Base-by-base conservation (phyloP, 129 eudicot species). In the Daucus carota region DNA sequence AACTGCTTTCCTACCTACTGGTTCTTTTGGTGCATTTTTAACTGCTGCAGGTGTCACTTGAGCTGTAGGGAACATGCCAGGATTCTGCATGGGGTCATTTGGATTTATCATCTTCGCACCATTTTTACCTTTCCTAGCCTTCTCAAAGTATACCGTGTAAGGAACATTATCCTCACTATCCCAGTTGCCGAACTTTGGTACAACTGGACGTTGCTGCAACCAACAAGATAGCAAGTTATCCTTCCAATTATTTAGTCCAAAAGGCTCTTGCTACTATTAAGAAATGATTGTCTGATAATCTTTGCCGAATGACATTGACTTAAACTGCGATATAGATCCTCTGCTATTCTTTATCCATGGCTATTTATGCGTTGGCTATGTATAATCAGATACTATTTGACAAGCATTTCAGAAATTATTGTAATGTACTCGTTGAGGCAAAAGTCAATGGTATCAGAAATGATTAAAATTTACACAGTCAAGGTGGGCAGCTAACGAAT, bases 131-230 rank as follows among this genome's bases (percentile, higher is more conserved):
- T 89, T 85, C 36, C 97, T 81, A n/a, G 97, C 98, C 73, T 89
- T 86, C 26, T 93, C 93, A 42, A 93, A 93, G 84, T 82, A 90
- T 36, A 87, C 90, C 0, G 98, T 91, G 81, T 88, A 93, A 34
- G 95, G 92, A 34, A 87, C 90, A 48, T 88, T 79, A 32, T 85
- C 90, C 52, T 90, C 89, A 50, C 76, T 77, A 33, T 86, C 96
- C 97, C 98, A 93, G 83, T 89, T 82, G 62, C 98, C 98, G 41
- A 93, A 93, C 76, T 91, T 81, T 16, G 98, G 98, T 69, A 93
- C 98, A 47, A 79, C 86, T 78, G 90, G 80, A 67, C 92, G 90
- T 86, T 86, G 89, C 77, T 74, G 73, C 47, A 41, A 40, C 73
- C 54, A 80, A 34, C 42, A 36, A 41, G 32, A 75, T 45, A 71